Base-by-base conservation (phyloP, 495 filamentous ascomycete genomes). In the Annulohypoxylon moriforme region DNA sequence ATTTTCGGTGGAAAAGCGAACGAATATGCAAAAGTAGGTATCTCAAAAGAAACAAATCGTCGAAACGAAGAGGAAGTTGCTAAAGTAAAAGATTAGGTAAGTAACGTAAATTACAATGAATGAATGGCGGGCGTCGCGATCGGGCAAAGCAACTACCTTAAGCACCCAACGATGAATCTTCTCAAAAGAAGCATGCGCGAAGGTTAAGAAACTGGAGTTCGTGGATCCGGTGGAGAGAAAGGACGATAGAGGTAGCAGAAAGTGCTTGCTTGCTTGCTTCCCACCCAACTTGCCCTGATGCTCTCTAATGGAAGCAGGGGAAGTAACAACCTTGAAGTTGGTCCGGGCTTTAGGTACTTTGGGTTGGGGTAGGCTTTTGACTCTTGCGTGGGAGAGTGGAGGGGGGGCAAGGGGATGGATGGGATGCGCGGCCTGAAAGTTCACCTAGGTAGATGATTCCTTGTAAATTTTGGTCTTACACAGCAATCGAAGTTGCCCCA, bases 111-210 rank as follows among this genome's bases (percentile, higher is more conserved):
- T 53, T 42, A 47, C 53, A 69, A 52, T 27, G 52, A 64, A 69
- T 31, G 40, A 68, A 62, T 14, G 49, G 44, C 38, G 47, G 46
- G 47, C 29, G 55, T 64, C 44, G 20, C 64, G 64, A 60, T 68
- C 34, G 55, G 13, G 52, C 6, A 62, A 36, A 40, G 14, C 11
- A 40, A 40, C 44, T 65, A 63, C 52, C 66, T 58, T 40, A 61
- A 73, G 61, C 57, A 65, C 53, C 60, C 58, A 67, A 69, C 71
- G 47, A 69, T 69, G 61, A 69, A 68, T 68, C 44, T 31, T 63
- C 62, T 57, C 61, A 31, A 68, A 69, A 69, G 65, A 55, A 68
- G 70, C 34, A 73, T 50, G 50, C 66, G 66, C 62, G 57, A 69
- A 69, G 50, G 66, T 60, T 66, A 49, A 38, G 70, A 67, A 69